phyloP scores from a whole-genome alignment of 768 basidiomycete genomes.

The Pleurotus giganteus region DNA sequence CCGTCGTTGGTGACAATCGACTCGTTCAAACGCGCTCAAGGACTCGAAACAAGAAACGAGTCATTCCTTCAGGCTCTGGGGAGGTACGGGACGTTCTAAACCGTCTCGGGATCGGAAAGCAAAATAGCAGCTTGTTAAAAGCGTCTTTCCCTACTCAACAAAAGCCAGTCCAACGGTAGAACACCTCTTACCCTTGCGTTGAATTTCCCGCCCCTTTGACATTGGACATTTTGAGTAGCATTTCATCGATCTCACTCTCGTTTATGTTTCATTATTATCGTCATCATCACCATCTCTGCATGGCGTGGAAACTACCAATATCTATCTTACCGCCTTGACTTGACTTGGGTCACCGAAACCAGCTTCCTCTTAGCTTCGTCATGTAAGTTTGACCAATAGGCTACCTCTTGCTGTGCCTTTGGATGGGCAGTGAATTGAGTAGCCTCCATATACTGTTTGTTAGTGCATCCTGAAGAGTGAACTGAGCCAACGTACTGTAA shows the following conservation, averaged over 20 bases:
- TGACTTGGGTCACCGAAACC: slow-evolving; percentile 39
- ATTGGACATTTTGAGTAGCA: neutral
- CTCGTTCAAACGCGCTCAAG: slow-evolving; percentile 55
- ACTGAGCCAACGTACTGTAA: slow-evolving; percentile 49
- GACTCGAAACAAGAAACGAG: slow-evolving; percentile 47
- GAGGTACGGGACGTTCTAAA: slow-evolving; percentile 84
- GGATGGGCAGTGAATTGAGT: slow-evolving; percentile 74
- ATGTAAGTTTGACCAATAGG: slow-evolving; percentile 83
- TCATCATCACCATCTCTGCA: neutral
- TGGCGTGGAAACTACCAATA: neutral
- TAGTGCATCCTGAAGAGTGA: neutral
- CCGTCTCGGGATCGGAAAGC: slow-evolving; percentile 80
- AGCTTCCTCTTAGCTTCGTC: slow-evolving; percentile 72
- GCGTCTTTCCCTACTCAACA: slow-evolving; percentile 65
- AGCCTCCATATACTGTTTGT: slow-evolving; percentile 45
- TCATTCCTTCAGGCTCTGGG: slow-evolving; percentile 47
- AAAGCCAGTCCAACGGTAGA: slow-evolving; percentile 41
- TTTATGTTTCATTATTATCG: neutral
- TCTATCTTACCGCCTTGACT: slow-evolving; percentile 13
- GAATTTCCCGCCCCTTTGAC: neutral
- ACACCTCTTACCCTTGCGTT: neutral
- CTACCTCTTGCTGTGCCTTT: slow-evolving; percentile 82
- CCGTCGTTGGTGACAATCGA: slow-evolving; percentile 38
- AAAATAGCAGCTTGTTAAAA: slow-evolving; percentile 58
- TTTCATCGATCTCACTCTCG: neutral